A percentile compares a stretch with the other conserved stretches of the same genome.
Evolutionary conservation across 805 yeast genomes (phyloP).

Genomic region (Cyberlindnera sargentensis): DNA sequence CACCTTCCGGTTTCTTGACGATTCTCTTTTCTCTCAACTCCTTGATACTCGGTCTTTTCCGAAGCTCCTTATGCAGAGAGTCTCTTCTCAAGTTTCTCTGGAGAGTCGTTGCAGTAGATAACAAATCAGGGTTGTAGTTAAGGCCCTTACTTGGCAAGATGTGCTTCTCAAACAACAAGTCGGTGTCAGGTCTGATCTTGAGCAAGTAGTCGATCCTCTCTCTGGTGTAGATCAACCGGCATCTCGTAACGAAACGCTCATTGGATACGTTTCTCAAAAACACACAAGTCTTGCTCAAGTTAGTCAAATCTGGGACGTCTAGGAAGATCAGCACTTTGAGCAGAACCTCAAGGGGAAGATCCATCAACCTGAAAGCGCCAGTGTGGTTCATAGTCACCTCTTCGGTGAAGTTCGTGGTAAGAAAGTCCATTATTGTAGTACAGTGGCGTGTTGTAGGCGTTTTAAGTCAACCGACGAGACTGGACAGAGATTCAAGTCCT

Average conservation of each 20-base stretch:
- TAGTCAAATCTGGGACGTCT: conserved; percentile 19
- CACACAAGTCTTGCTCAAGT: conserved; percentile 13
- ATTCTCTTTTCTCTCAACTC: conserved; percentile 18
- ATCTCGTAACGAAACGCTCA: conserved; percentile 17
- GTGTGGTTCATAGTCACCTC: conserved; percentile 7
- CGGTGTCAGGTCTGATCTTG: conserved; percentile 10
- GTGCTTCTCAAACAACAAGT: conserved; percentile 11
- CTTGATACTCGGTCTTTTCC: conserved; percentile 13
- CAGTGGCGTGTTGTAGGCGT: too few species aligned
- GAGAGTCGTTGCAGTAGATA: conserved; percentile 2
- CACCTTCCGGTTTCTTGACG: conserved; percentile 6
- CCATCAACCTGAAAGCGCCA: conserved; percentile 16
- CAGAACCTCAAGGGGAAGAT: conserved; percentile 20
- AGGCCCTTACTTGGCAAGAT: conserved; percentile 12
- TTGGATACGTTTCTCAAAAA: conserved; percentile 13
- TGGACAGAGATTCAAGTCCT: too few species aligned
- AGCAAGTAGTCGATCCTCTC: conserved; percentile 5
- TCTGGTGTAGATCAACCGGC: conserved; percentile 17
- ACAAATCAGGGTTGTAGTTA: conserved; percentile 3
- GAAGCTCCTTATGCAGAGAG: conserved; percentile 13
- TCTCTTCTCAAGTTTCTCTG: conserved; percentile 16
- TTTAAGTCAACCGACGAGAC: too few species aligned
- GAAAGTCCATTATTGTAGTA: conserved; percentile 14
- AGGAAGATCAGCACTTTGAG: conserved; percentile 17
- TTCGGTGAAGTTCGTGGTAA: conserved; percentile 18